These are phyloP conservation scores for Talaromyces ruber DNA, from an alignment of 495 filamentous ascomycete species.

Conservation along the genomic window DNA sequence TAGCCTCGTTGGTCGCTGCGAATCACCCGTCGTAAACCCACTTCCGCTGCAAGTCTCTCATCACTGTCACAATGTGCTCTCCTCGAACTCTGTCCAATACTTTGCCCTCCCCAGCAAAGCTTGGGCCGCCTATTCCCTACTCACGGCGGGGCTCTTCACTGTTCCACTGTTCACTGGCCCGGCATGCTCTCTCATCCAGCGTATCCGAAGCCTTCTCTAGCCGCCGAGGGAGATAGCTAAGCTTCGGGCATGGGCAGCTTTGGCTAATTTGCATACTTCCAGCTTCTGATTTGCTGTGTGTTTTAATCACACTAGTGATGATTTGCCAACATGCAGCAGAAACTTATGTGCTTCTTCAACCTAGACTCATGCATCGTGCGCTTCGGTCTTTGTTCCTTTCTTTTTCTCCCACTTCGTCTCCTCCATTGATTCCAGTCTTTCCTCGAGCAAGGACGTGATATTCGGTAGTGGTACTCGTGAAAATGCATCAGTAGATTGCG, in stretches of 20 bases:
- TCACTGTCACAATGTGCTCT: conserved; percentile 9
- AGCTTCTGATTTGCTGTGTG: background rate
- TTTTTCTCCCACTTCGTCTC: background rate
- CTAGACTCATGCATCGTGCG: background rate
- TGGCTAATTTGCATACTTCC: background rate
- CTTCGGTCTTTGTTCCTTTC: background rate
- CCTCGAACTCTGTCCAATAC: background rate
- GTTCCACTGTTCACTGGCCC: background rate
- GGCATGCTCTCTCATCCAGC: background rate
- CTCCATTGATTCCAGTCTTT: background rate
- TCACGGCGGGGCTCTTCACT: background rate
- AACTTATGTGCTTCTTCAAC: background rate
- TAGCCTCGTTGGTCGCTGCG: background rate
- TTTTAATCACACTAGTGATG: background rate
- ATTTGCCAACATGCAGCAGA: background rate
- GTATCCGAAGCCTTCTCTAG: background rate
- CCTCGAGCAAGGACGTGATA: background rate
- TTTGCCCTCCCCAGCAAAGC: background rate
- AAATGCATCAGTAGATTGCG: background rate
- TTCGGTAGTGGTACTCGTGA: background rate
- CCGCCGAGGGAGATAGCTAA: background rate
- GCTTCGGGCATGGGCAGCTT: background rate
- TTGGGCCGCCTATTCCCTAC: background rate
- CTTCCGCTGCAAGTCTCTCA: conserved; percentile 14
- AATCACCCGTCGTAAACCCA: conserved; percentile 2